Evolutionary conservation across 257 asterid genomes (phyloP).

Genomic region (Solanum pinnatisectum): DNA sequence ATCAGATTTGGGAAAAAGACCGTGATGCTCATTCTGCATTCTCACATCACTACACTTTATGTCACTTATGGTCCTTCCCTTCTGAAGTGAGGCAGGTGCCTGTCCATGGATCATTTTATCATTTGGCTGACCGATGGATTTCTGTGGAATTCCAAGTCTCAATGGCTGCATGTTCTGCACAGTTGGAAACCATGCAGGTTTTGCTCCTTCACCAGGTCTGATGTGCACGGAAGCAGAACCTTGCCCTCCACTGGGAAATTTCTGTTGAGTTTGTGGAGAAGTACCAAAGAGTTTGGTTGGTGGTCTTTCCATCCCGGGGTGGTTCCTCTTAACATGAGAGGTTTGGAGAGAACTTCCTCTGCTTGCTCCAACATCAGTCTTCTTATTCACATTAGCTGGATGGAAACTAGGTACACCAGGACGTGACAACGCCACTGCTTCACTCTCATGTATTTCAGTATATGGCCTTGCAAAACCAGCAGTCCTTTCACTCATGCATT

Average conservation of each 20-base stretch:
- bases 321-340: slow-evolving; percentile 10
- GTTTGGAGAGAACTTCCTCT: not conserved
- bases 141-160: slow-evolving; percentile 19
- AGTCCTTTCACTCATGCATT: not conserved
- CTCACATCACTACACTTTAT: slow-evolving; percentile 17
- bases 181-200: slow-evolving; percentile 5
- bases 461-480: not conserved
- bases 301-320: slow-evolving; percentile 9
- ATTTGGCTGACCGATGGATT: slow-evolving; percentile 15
- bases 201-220: slow-evolving; percentile 14
- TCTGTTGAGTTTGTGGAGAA: slow-evolving; percentile 24
- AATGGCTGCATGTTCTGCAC: slow-evolving; percentile 1
- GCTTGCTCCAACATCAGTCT: not conserved
- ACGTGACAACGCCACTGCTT: not conserved
- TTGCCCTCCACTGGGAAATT: slow-evolving; percentile 16
- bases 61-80: slow-evolving; percentile 29
- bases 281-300: slow-evolving; percentile 24
- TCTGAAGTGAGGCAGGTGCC: slow-evolving; percentile 4
- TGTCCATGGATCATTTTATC: slow-evolving; percentile 1
- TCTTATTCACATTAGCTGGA: slow-evolving; percentile 10
- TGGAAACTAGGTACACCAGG: slow-evolving; percentile 16
- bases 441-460: slow-evolving; percentile 7
- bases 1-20: not conserved
- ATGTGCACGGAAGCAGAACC: slow-evolving; percentile 24
- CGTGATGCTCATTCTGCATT: slow-evolving; percentile 2